Percentiles rank a stretch among this genome's conserved stretches.
Conservation (phyloP, 306 rosid species). For the Styphnolobium japonicum region DNA sequence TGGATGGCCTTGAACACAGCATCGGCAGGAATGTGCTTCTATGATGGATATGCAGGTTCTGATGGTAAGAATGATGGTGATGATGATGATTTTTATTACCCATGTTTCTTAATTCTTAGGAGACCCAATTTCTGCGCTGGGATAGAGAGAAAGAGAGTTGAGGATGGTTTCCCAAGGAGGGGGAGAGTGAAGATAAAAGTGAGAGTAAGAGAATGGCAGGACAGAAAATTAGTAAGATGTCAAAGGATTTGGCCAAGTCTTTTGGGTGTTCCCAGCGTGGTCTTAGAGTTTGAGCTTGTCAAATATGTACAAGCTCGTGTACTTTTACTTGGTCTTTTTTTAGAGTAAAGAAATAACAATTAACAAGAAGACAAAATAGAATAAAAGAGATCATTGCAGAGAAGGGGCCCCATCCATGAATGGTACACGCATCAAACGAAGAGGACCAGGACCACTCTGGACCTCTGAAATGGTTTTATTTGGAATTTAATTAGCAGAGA, state of each 20-base stretch:
- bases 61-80: background rate
- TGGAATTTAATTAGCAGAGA: slow-evolving; percentile 21
- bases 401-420: slow-evolving; percentile 24
- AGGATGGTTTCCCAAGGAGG: background rate
- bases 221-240: background rate
- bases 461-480: slow-evolving; percentile 11
- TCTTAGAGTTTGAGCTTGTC: slow-evolving; percentile 42
- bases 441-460: slow-evolving; percentile 21
- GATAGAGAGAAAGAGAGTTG: background rate
- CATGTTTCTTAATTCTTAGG: slow-evolving; percentile 26
- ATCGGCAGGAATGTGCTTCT: slow-evolving; percentile 74
- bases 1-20: slow-evolving; percentile 71
- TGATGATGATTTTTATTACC: slow-evolving; percentile 37
- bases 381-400: background rate
- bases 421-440: slow-evolving; percentile 2
- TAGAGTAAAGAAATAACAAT: background rate
- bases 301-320: slow-evolving; percentile 37
- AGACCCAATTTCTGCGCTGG: background rate
- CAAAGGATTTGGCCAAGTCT: slow-evolving; percentile 17
- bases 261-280: background rate
- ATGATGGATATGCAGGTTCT: slow-evolving; percentile 24
- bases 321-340: slow-evolving; percentile 11
- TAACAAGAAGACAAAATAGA: background rate
- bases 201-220: background rate
- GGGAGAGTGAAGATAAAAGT: background rate